These are phyloP conservation scores for Cladophialophora carrionii DNA, from an alignment of 2,329 filamentous ascomycete genomes.

Conservation along the genomic window DNA sequence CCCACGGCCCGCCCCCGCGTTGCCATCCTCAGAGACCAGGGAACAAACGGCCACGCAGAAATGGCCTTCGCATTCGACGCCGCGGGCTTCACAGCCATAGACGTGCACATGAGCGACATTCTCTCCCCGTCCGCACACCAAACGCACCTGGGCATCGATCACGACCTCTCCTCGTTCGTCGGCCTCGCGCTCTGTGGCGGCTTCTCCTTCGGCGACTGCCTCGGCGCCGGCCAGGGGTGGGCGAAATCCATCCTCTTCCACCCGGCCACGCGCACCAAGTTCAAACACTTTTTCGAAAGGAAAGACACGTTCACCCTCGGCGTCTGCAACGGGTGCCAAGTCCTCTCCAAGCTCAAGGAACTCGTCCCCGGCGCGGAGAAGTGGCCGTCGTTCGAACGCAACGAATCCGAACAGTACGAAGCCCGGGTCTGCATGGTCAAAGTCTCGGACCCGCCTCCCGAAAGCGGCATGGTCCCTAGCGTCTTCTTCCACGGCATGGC, in stretches of 20 bases:
- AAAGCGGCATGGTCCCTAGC: conserved; percentile 54
- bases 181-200: conserved; percentile 94
- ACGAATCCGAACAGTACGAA: conserved; percentile 86
- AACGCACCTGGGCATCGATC: conserved; percentile 67
- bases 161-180: conserved; percentile 78
- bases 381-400: conserved; percentile 87
- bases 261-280: conserved; percentile 72
- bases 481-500: conserved; percentile 91
- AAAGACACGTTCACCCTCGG: conserved; percentile 89
- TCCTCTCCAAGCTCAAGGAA: conserved; percentile 79
- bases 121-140: conserved; percentile 30
- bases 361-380: conserved; percentile 79
- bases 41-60: conserved; percentile 93
- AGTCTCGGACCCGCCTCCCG: conserved; percentile 65
- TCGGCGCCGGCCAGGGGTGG: conserved; percentile 96
- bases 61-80: conserved; percentile 95
- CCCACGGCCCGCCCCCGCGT: conserved; percentile 70
- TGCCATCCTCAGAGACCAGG: conserved; percentile 91
- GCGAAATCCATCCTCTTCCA: conserved; percentile 90
- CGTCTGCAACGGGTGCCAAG: conserved; percentile 97
- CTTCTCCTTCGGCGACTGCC: conserved; percentile 90
- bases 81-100: conserved; percentile 87
- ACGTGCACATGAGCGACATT: conserved; percentile 94
- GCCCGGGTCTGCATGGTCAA: conserved; percentile 83
- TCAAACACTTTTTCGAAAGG: conserved; percentile 81